Evolutionary conservation across 2,329 filamentous ascomycete genomes (phyloP), one percentile per base, ranked within the genome.

Genomic region (Xenoacremonium recifei): DNA sequence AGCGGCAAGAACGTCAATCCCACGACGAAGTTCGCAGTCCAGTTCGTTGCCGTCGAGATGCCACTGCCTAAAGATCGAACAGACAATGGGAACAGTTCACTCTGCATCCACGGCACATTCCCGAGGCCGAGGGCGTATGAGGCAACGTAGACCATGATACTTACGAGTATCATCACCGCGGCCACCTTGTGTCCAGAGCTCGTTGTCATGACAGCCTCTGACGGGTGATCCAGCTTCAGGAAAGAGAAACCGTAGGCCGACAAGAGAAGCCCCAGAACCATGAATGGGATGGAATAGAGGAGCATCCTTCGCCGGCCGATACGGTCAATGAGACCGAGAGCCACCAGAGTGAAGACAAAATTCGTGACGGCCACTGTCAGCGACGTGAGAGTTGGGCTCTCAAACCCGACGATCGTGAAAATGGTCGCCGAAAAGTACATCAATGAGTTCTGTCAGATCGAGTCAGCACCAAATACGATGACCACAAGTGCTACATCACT

Each of bases 71-170:
- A 66, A 4, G 84, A 83, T 36, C 87, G 81, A 34, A 90, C 86
- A 21, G 76, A 75, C 35, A 91, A 72, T 1, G 90, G 87, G 60
- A 96, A 96, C 21, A 96, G 77, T 68, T 97, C 92, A 54, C 85
- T 89, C 68, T 96, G 91, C 76, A 96, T 92, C 92, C 92, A 97
- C 1, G 92, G 91, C 3, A 97, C 89, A 55, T 90, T 95, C 7
- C 92, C 92, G 3, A 97, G 75, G 3, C 92, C 92, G 2, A 91
- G 73, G 1, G 92, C 92, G 61, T 95, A 97, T 1, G 85, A 76
- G 7, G 88, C 85, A 2, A 95, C 90, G 64, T 95, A 96, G 6
- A 89, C 54, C 64, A 90, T 85, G 62, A 96, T 84, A 50, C 85
- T 85, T 30, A 79, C 49, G 3, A 96, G 76, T 32, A 96, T 85